These are phyloP conservation scores for Artomyces pyxidatus DNA, from an alignment of 768 basidiomycete species.

Conservation along the genomic window DNA sequence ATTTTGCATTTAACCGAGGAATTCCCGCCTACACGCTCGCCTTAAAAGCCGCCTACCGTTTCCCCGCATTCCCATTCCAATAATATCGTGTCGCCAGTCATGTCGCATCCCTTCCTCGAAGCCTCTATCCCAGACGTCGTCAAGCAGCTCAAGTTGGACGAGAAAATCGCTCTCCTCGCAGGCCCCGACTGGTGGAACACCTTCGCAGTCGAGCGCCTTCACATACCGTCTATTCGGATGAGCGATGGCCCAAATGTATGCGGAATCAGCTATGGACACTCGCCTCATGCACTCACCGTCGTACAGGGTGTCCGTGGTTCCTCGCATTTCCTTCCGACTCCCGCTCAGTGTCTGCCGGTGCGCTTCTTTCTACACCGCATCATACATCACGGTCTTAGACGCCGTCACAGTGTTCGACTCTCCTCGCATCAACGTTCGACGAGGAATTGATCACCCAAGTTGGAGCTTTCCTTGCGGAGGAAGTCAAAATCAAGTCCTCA, in stretches of 20 bases:
- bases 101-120: slow-evolving; percentile 40
- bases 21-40: too few species aligned
- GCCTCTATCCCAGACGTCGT: slow-evolving; percentile 45
- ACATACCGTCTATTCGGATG: slow-evolving; percentile 63
- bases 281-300: not conserved
- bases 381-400: slow-evolving; percentile 1
- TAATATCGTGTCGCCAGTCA: slow-evolving; percentile 15
- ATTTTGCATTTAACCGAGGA: too few species aligned
- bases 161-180: slow-evolving; percentile 55
- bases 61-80: slow-evolving; percentile 8
- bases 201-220: slow-evolving; percentile 42
- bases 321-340: slow-evolving; percentile 54
- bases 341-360: slow-evolving; percentile 60
- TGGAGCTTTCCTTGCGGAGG: slow-evolving; percentile 53
- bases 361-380: slow-evolving; percentile 10
- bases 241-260: slow-evolving; percentile 60
- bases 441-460: slow-evolving; percentile 43
- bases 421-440: slow-evolving; percentile 66
- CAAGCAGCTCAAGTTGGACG: slow-evolving; percentile 45
- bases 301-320: slow-evolving; percentile 63
- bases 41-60: not conserved
- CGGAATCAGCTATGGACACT: not conserved
- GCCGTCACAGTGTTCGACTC: slow-evolving; percentile 48
- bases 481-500: slow-evolving; percentile 58
- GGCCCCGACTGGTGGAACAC: slow-evolving; percentile 73